These are phyloP conservation scores for Aspergillus proliferans DNA, from an alignment of 2,329 filamentous ascomycete genomes.

Conservation along the genomic window DNA sequence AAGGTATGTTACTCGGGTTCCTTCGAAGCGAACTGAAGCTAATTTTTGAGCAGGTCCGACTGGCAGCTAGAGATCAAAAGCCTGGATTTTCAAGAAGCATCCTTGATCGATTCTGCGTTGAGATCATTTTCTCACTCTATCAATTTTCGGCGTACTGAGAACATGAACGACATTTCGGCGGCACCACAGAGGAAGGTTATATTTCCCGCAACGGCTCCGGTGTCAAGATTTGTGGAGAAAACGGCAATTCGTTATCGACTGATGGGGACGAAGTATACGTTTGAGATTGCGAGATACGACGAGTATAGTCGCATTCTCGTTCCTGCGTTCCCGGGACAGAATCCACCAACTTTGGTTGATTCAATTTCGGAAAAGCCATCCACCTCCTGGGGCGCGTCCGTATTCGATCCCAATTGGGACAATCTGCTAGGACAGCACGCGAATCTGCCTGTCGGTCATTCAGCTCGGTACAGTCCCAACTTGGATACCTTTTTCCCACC, in stretches of 20 bases:
- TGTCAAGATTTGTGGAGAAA: slow-evolving; percentile 34
- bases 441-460: slow-evolving; percentile 27
- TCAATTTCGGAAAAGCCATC: slow-evolving; percentile 18
- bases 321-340: slow-evolving; percentile 9
- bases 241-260: slow-evolving; percentile 33
- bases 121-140: slow-evolving; percentile 26
- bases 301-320: slow-evolving; percentile 19
- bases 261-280: slow-evolving; percentile 34
- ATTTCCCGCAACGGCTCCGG: slow-evolving; percentile 20
- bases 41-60: slow-evolving; percentile 26
- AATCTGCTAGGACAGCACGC: slow-evolving; percentile 32
- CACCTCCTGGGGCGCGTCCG: slow-evolving; percentile 32
- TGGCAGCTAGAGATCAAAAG: slow-evolving; percentile 38
- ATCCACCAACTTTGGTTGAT: slow-evolving; percentile 1
- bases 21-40: not conserved
- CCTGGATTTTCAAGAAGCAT: slow-evolving; percentile 29
- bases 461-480: slow-evolving; percentile 26
- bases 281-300: slow-evolving; percentile 42
- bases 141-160: slow-evolving; percentile 15
- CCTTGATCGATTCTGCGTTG: slow-evolving; percentile 20
- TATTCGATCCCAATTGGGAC: slow-evolving; percentile 38
- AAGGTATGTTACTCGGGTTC: slow-evolving; percentile 17
- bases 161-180: slow-evolving; percentile 17
- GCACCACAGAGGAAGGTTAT: slow-evolving; percentile 23
- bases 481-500: slow-evolving; percentile 33